phyloP scores from a whole-genome alignment of 2,329 filamentous ascomycete genomes.

The Sclerotinia sclerotiorum region DNA sequence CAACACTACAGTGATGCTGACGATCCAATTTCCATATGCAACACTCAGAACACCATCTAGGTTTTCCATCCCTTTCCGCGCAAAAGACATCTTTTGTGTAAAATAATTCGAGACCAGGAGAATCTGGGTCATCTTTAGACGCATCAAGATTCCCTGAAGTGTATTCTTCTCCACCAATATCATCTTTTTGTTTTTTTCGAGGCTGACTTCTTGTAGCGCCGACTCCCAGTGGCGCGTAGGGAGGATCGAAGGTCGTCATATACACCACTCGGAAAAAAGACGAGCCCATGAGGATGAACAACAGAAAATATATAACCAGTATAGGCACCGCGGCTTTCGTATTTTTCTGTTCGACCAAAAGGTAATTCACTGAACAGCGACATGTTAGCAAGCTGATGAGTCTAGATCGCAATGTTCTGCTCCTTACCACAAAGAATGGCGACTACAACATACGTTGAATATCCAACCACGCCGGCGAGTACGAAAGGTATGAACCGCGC shows the following conservation, averaged over 20 bases:
- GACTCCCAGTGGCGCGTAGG: conserved; percentile 67
- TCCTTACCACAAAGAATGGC: conserved; percentile 66
- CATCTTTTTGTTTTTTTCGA: conserved; percentile 34
- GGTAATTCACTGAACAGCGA: conserved; percentile 62
- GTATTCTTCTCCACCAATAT: conserved; percentile 33
- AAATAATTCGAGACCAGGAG: conserved; percentile 70
- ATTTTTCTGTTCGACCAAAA: conserved; percentile 53
- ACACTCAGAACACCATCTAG: conserved; percentile 82
- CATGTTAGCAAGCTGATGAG: conserved; percentile 11
- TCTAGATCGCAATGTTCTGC: background rate
- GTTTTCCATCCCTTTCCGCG: conserved; percentile 80
- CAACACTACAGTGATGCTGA: conserved; percentile 79
- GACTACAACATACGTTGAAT: conserved; percentile 70
- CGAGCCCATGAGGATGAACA: conserved; percentile 64
- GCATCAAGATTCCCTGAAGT: conserved; percentile 26
- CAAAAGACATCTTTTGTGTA: conserved; percentile 82
- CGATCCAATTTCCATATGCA: conserved; percentile 86
- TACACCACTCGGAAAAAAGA: conserved; percentile 72
- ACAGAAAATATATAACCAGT: conserved; percentile 69
- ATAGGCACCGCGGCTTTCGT: conserved; percentile 64
- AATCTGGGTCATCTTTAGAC: conserved; percentile 49
- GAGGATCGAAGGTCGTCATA: conserved; percentile 68
- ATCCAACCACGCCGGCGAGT: conserved; percentile 63
- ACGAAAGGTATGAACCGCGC: conserved; percentile 63
- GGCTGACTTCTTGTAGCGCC: conserved; percentile 32